Conservation (phyloP, 1,139 yeast species). For the Debaryomycetaceae sp. region DNA sequence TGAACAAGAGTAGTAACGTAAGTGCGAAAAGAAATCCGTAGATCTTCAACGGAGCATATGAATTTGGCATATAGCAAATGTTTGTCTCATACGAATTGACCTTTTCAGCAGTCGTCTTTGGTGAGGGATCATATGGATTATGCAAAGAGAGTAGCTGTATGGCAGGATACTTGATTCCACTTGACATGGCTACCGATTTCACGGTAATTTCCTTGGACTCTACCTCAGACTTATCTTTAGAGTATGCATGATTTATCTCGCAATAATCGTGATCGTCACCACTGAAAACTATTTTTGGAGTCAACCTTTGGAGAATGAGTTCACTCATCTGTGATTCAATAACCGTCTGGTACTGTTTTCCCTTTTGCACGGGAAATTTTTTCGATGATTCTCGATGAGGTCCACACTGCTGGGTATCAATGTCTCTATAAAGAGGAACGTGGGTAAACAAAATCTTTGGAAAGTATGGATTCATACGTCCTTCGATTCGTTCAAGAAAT, state of each 20-base stretch:
- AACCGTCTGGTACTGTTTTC: slow-evolving; percentile 57
- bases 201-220: slow-evolving; percentile 76
- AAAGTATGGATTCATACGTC: slow-evolving; percentile 22
- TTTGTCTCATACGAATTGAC: slow-evolving; percentile 36
- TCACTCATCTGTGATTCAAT: slow-evolving; percentile 54
- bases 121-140: slow-evolving; percentile 35
- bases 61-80: slow-evolving; percentile 72
- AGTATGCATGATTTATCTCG: slow-evolving; percentile 60
- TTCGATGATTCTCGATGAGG: slow-evolving; percentile 46
- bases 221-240: slow-evolving; percentile 24
- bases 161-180: slow-evolving; percentile 84
- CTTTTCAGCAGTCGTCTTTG: slow-evolving; percentile 1
- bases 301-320: slow-evolving; percentile 50
- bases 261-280: slow-evolving; percentile 99
- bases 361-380: slow-evolving; percentile 65
- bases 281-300: slow-evolving; percentile 71
- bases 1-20: slow-evolving; percentile 1
- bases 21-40: slow-evolving; percentile 24
- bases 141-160: slow-evolving; percentile 73
- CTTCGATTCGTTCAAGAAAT: slow-evolving; percentile 23
- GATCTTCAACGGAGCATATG: slow-evolving; percentile 49
- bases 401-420: slow-evolving; percentile 37
- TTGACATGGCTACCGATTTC: slow-evolving; percentile 88
- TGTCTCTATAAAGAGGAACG: slow-evolving; percentile 47
- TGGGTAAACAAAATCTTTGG: slow-evolving; percentile 68